Percentiles rank a stretch among this genome's conserved stretches.
phyloP scores from a whole-genome alignment of 164 flowering plant species.

The Magnolia officinalis region DNA sequence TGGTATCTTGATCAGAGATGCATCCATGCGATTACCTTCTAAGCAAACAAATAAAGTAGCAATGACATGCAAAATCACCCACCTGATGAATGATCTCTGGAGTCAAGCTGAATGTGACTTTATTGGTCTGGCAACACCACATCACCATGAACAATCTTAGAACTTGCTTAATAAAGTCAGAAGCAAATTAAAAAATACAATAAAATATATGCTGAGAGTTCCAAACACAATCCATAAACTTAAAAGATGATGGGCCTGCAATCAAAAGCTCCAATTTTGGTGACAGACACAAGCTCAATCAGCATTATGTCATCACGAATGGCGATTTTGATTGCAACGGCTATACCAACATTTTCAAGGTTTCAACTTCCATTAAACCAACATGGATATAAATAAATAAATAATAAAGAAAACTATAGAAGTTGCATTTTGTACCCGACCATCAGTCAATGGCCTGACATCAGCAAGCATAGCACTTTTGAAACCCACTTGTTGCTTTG shows the following conservation, averaged over 20 bases:
- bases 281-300: too few relatives aligned
- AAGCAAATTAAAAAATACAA: not conserved
- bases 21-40: not conserved
- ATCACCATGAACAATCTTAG: slow-evolving; percentile 7
- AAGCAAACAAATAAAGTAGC: not conserved
- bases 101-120: slow-evolving; percentile 83
- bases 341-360: too few relatives aligned
- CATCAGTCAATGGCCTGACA: slow-evolving; percentile 76
- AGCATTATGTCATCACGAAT: too few relatives aligned
- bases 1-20: not conserved
- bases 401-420: slow-evolving; percentile 7
- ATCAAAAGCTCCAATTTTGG: too few relatives aligned
- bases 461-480: slow-evolving; percentile 85
- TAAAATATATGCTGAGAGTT: too few relatives aligned
- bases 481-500: slow-evolving; percentile 71
- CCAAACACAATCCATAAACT: too few relatives aligned
- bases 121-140: slow-evolving; percentile 66
- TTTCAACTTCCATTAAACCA: too few relatives aligned
- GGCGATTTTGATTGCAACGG: too few relatives aligned
- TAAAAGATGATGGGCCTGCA: too few relatives aligned
- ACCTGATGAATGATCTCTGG: slow-evolving; percentile 95
- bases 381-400: too few relatives aligned
- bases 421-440: slow-evolving; percentile 55
- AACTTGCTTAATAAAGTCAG: not conserved
- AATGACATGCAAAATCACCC: slow-evolving; percentile 8